Conservation (phyloP, 1,139 yeast genomes). For the Nakaseomyces nivariensis region DNA sequence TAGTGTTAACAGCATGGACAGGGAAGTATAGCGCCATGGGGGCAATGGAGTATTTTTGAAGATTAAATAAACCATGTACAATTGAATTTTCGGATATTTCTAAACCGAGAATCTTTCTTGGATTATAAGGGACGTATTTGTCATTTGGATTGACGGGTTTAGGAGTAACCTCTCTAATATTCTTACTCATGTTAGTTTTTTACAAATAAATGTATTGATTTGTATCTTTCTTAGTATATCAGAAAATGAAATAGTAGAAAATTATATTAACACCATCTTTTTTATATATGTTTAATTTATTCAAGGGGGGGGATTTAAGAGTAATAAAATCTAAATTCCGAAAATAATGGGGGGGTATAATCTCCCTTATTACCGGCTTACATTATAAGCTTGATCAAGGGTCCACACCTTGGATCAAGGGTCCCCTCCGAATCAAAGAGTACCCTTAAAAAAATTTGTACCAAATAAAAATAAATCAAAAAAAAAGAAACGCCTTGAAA, state of each 20-base stretch:
- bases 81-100: background rate
- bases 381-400: too few species aligned
- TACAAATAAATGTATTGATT: background rate
- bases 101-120: background rate
- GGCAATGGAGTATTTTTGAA: slow-evolving; percentile 17
- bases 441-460: too few species aligned
- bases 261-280: background rate
- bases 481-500: too few species aligned
- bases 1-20: slow-evolving; percentile 19
- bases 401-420: too few species aligned
- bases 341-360: background rate
- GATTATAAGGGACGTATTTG: background rate
- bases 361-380: background rate
- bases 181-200: background rate
- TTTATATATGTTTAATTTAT: background rate
- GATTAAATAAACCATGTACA: background rate
- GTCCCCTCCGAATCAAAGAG: too few species aligned
- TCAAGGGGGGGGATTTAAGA: background rate
- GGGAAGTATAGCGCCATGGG: slow-evolving; percentile 20
- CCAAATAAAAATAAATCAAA: too few species aligned
- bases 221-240: background rate
- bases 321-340: background rate
- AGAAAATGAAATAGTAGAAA: too few species aligned
- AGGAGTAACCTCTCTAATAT: background rate
- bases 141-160: background rate